Base-by-base conservation (phyloP, 371 early-diverging fungal genomes). In the Hamiltosporidium tvaerminnensis region DNA sequence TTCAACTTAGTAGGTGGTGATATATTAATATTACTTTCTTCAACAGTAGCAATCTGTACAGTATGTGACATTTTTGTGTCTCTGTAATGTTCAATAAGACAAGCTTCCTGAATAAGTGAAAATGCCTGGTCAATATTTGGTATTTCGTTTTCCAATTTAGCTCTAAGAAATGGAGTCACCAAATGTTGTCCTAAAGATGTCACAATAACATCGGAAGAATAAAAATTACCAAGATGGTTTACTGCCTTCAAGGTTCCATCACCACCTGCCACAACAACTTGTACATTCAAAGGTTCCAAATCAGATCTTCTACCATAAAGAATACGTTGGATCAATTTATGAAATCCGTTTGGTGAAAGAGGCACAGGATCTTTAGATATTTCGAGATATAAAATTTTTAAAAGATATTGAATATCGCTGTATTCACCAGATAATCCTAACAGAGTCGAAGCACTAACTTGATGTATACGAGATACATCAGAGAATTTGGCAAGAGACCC, bases 181-280 rank as follows among this genome's bases (percentile, higher is more conserved):
- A 79, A 39, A 61, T 75, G 59, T 0, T 60, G 38, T 2, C 67
- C 72, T 56, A 79, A 57, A 53, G 76, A 75, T 23, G 73, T 66
- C 23, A 64, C 69, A 41, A 76, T 54, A 54, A 69, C 61, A 62
- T 66, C 57, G 9, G 62, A 66, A 52, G 44, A 61, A 65, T 68
- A 76, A 52, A 76, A 74, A 54, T 67, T 69, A 1, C 79, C 79
- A 37, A 70, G 48, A 36, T 65, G 64, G 39, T 76, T 67, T 2
- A 79, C 65, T 41, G 41, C 59, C 9, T 70, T 71, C 39, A 74
- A 41, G 5, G 9, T 32, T 2, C n/a, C 36, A 2, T 9, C 4
- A 0, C 50, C 53, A 9, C 76, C 76, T 12, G 70, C 73, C 35
- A 79, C 62, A 34, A 64, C 53, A 34, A 68, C 65, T 37, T 33